Base-by-base conservation (phyloP, 2,329 filamentous ascomycete genomes). In the Alternaria burnsii region DNA sequence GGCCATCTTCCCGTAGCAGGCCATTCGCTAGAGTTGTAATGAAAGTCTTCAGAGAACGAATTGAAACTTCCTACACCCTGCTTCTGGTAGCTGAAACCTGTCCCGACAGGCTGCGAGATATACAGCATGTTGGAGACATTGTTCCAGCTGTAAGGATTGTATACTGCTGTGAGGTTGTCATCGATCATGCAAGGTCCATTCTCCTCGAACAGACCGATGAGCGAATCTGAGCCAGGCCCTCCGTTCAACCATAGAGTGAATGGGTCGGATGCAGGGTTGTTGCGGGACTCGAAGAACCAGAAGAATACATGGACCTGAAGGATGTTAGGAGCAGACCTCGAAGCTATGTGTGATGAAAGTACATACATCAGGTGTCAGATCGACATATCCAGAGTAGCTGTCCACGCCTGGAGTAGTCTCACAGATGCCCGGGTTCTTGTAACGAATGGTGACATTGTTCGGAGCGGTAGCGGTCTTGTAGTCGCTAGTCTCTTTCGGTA, bases 111-210 rank as follows among this genome's bases (percentile, higher is more conserved):
- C 74, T 89, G 86, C 55, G 85, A 86, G 52, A 89, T 79, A 75
- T 88, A 89, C 10, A 89, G 77, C 75, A 89, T 78, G 70, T 88
- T 88, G 36, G 83, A 85, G 26, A 83, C 82, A 61, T 87, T 83
- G 66, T 83, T 87, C 85, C 86, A 89, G 9, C 83, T 83, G 76
- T 87, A 85, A 5, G 85, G 85, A 69, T 89, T 89, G 71, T 79
- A 78, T 5, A 54, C 56, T 14, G 65, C 55, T 0, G 66, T 71
- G n/a, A 70, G 48, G 14, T 71, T 67, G 7, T 69, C 60, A 41
- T 65, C 48, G 30, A 71, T 62, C 44, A 55, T 57, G 54, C 69
- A 71, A 28, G 71, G 65, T 10, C 69, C 68, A 5, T 71, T 68
- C 53, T 60, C 73, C 50, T 85, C 79, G 65, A 87, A 87, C 3